A percentile compares a stretch with the other conserved stretches of the same genome.
Conservation (phyloP, 129 eudicot species). For the Rutidosis leptorrhynchoides region DNA sequence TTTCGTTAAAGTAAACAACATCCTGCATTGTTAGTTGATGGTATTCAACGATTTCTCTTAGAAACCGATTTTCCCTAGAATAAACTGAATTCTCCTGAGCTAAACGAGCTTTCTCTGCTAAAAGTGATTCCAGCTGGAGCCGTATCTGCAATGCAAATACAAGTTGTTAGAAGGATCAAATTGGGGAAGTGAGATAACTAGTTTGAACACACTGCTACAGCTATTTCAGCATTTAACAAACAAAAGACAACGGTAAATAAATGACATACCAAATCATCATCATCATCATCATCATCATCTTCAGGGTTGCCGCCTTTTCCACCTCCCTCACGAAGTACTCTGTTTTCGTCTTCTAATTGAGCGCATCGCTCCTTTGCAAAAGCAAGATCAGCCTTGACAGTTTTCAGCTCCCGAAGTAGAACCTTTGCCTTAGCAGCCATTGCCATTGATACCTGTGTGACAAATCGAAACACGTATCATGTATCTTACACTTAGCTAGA, state of each 20-base stretch:
- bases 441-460: constrained; percentile 86
- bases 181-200: background rate
- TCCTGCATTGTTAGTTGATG: constrained; percentile 97
- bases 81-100: constrained; percentile 85
- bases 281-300: constrained; percentile 91
- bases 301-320: constrained; percentile 58
- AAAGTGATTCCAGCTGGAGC: constrained; percentile 85
- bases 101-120: constrained; percentile 90
- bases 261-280: constrained; percentile 73
- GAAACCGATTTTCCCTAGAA: constrained; percentile 82
- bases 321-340: constrained; percentile 64
- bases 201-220: background rate
- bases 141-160: constrained; percentile 51
- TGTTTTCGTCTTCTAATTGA: constrained; percentile 92
- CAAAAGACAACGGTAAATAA: constrained; percentile 2
- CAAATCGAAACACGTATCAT: constrained; percentile 33
- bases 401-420: constrained; percentile 87
- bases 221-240: background rate
- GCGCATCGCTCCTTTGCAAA: constrained; percentile 93
- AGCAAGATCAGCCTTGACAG: constrained; percentile 91
- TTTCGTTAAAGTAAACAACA: constrained; percentile 75
- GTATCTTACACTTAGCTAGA: constrained; percentile 25
- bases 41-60: constrained; percentile 86
- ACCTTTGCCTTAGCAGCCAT: constrained; percentile 98
- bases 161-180: background rate